phyloP scores from a whole-genome alignment of 1,284 basidiomycete species.

The Ceratobasidium theobromae region DNA sequence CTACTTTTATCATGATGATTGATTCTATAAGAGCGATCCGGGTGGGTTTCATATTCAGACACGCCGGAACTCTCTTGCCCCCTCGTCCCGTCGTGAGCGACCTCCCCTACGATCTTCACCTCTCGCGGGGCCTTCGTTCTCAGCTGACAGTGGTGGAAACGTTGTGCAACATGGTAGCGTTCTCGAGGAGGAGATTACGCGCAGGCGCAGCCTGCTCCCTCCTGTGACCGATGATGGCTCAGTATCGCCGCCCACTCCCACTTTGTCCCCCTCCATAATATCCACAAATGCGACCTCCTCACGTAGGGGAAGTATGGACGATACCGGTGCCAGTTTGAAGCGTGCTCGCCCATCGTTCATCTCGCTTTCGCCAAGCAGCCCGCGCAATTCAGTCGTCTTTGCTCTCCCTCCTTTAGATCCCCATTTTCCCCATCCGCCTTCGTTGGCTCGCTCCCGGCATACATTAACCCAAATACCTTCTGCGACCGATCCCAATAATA shows the following conservation, averaged over 20 bases:
- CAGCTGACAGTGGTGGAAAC: conserved; percentile 2
- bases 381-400: not conserved
- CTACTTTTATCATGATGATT: too few species aligned
- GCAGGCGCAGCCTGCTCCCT: not conserved
- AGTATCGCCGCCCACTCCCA: not conserved
- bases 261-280: not conserved
- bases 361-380: conserved; percentile 2
- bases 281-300: not conserved
- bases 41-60: too few species aligned
- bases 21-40: too few species aligned
- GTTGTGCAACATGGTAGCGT: conserved; percentile 11
- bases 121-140: conserved; percentile 17
- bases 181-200: conserved; percentile 16
- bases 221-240: not conserved
- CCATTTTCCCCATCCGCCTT: not conserved
- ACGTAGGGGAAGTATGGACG: not conserved
- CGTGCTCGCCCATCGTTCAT: conserved; percentile 27
- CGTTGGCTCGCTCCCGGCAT: conserved; percentile 1
- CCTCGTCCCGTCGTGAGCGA: conserved; percentile 5
- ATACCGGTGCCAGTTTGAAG: not conserved
- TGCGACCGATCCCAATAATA: not conserved
- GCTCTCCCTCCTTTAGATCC: too few species aligned
- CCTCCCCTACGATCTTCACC: conserved; percentile 17
- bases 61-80: not conserved
- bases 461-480: conserved; percentile 12